A percentile compares a stretch with the other conserved stretches of the same genome.
phyloP scores from a whole-genome alignment of 1,139 yeast genomes.

The Candida pseudocylindracea region DNA sequence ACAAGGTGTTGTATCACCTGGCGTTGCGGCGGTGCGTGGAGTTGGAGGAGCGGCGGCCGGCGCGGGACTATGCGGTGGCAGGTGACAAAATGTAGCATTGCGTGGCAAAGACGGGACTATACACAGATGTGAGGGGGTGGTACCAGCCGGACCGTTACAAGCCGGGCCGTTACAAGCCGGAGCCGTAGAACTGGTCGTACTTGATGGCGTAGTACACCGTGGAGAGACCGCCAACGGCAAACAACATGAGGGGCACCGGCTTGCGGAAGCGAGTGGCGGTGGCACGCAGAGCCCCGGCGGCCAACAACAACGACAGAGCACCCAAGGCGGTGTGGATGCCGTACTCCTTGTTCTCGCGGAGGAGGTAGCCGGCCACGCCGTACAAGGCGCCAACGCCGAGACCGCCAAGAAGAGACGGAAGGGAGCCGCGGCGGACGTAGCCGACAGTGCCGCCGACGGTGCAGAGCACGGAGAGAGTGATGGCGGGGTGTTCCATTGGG shows the following conservation, averaged over 20 bases:
- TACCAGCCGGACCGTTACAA: too few species aligned
- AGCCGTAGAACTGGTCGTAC: slow-evolving; percentile 39
- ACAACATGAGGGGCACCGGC: slow-evolving; percentile 54
- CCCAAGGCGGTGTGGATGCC: slow-evolving; percentile 70
- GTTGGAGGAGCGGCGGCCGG: slow-evolving; percentile 45
- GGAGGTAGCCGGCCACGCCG: slow-evolving; percentile 60
- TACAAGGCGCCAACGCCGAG: slow-evolving; percentile 42
- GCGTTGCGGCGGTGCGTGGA: slow-evolving; percentile 48
- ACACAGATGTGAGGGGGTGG: too few species aligned
- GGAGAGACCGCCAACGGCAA: slow-evolving; percentile 41
- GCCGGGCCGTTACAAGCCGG: too few species aligned
- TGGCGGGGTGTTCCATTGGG: slow-evolving; percentile 56
- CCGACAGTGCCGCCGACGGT: slow-evolving; percentile 60
- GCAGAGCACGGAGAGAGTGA: slow-evolving; percentile 52
- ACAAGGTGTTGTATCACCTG: slow-evolving; percentile 23
- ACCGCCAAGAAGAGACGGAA: slow-evolving; percentile 72
- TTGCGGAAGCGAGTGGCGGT: slow-evolving; percentile 33
- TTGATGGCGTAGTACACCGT: slow-evolving; percentile 50
- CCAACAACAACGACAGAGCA: slow-evolving; percentile 38
- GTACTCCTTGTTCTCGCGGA: slow-evolving; percentile 49
- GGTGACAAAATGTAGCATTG: too few species aligned
- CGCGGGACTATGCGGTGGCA: slow-evolving; percentile 16
- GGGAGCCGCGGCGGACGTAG: slow-evolving; percentile 46
- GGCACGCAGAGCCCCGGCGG: slow-evolving; percentile 54
- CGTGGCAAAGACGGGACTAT: too few species aligned